phyloP scores from a whole-genome alignment of 805 yeast genomes.

The Myxozyma lipomycoides region DNA sequence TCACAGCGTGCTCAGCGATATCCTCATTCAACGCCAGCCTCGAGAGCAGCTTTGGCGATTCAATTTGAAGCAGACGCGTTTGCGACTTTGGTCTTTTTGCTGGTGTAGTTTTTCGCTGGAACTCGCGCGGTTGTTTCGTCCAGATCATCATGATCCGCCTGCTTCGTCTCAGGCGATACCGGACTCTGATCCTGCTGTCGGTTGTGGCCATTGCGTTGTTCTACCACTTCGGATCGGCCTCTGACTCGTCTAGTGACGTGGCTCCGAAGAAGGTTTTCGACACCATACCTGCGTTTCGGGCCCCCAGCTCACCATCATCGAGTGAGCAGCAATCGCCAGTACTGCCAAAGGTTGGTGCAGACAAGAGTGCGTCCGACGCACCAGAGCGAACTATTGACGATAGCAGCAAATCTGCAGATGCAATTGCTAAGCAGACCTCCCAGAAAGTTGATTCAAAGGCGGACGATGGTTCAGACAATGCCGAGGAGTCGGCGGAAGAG shows the following conservation, averaged over 20 bases:
- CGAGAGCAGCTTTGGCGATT: no score
- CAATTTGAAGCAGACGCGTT: no score
- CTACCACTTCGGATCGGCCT: background rate
- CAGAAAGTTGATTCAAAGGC: no score
- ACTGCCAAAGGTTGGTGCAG: background rate
- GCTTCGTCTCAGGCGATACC: slow-evolving; percentile 6
- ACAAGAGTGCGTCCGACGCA: background rate
- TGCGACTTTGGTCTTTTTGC: no score
- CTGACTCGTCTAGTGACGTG: background rate
- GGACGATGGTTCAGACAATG: no score
- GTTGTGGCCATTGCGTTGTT: background rate
- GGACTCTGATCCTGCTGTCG: background rate
- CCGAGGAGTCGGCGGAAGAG: background rate
- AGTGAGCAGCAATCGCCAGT: no score
- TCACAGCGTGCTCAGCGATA: no score
- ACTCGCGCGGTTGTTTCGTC: no score
- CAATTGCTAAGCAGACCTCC: background rate
- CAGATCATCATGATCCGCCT: background rate
- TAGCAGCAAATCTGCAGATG: background rate
- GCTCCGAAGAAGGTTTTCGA: slow-evolving; percentile 1
- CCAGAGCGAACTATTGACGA: background rate
- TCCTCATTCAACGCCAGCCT: no score
- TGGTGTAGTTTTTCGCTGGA: no score
- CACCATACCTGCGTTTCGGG: background rate
- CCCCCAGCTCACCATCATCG: no score